Conservation (phyloP, 345 rosid species). For the Eucalyptus sp. region DNA sequence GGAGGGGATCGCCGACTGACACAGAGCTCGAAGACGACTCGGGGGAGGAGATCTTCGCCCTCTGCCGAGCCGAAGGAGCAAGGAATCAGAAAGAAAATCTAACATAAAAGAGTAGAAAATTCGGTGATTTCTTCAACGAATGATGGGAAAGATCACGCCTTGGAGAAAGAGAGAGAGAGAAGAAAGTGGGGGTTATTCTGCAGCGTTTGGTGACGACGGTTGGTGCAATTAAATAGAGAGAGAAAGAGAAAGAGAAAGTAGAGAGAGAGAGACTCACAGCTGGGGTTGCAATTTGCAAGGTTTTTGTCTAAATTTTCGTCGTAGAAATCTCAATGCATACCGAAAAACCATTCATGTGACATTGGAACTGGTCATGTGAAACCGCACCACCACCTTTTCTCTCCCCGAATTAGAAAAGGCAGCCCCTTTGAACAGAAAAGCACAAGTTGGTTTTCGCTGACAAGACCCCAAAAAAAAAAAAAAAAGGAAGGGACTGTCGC, state of each 20-base stretch:
- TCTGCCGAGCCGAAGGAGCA: not conserved
- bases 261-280: not conserved
- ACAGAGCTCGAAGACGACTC: not conserved
- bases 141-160: not conserved
- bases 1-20: not conserved
- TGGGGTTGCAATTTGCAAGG: not conserved
- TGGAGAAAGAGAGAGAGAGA: not conserved
- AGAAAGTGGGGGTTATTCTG: not conserved
- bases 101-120: not conserved
- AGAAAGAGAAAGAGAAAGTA: not conserved
- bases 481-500: not conserved
- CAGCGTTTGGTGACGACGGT: not conserved
- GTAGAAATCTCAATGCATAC: conserved; percentile 20
- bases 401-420: not conserved
- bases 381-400: not conserved
- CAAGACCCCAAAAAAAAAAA: rapidly evolving
- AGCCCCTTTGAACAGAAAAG: not conserved
- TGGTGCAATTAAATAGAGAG: not conserved
- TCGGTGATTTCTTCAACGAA: not conserved
- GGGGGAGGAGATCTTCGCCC: not conserved
- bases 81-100: not conserved
- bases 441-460: not conserved
- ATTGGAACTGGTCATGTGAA: conserved; percentile 6
- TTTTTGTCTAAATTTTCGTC: not conserved
- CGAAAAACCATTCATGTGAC: not conserved